Conservation (phyloP, 192 early-diverging fungal genomes). For the Umbelopsis sp. region DNA sequence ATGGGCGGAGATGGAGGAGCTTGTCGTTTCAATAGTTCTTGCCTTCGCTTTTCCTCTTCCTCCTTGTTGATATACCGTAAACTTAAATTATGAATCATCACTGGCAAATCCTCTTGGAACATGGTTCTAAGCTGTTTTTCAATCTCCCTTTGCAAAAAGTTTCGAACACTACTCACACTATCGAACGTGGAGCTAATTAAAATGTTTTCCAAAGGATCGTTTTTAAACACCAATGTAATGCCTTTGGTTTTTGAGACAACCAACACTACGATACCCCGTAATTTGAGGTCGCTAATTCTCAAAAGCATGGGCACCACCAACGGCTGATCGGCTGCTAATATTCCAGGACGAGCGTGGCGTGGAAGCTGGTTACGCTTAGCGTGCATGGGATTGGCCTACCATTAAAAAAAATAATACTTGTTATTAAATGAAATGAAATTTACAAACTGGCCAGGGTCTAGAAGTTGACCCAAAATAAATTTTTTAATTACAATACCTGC, state of each 20-base stretch:
- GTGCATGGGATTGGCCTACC: conserved; percentile 79
- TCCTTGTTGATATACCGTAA: conserved; percentile 66
- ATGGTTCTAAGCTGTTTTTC: conserved; percentile 86
- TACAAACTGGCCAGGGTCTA: not conserved
- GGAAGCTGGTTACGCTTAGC: conserved; percentile 58
- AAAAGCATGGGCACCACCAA: conserved; percentile 96
- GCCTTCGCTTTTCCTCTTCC: conserved; percentile 44
- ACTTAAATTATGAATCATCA: conserved; percentile 90
- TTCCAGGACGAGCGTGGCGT: conserved; percentile 64
- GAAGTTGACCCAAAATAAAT: not conserved
- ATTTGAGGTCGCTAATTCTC: conserved; percentile 83
- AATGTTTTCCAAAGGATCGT: conserved; percentile 93
- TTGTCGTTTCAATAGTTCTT: conserved; percentile 18
- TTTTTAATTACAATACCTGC: conserved; percentile 59
- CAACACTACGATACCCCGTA: conserved; percentile 91
- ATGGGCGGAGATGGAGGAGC: not conserved
- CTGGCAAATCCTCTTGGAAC: conserved; percentile 93
- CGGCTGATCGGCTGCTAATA: conserved; percentile 90
- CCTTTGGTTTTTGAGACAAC: conserved; percentile 94
- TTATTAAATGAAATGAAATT: conserved; percentile 6
- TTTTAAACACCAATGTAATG: conserved; percentile 96
- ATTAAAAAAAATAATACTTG: conserved; percentile 3
- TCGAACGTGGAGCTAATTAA: conserved; percentile 98
- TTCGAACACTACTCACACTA: conserved; percentile 81
- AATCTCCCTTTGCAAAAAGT: conserved; percentile 89